Conservation (phyloP, 768 basidiomycete species). For the Suillus decipiens region DNA sequence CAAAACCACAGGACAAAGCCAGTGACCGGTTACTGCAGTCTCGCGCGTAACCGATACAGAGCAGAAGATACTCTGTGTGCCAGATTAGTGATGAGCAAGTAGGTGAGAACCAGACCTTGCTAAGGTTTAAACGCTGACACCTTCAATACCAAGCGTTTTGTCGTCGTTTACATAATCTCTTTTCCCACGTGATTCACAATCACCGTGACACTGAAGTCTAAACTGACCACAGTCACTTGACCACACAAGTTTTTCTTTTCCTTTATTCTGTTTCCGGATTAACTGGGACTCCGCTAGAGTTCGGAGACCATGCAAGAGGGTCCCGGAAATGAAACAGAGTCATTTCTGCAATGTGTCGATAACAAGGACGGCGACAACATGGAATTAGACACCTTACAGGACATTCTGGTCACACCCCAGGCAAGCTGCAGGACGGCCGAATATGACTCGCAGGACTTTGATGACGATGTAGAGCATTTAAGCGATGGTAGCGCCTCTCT, state of each 20-base stretch:
- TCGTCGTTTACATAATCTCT: slow-evolving; percentile 28
- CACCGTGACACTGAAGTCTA: background rate
- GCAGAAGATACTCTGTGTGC: slow-evolving; percentile 13
- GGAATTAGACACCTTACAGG: slow-evolving; percentile 37
- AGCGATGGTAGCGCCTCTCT: slow-evolving; percentile 49
- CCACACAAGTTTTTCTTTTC: background rate
- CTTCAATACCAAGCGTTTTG: slow-evolving; percentile 27
- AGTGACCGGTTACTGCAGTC: slow-evolving; percentile 15
- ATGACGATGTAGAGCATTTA: slow-evolving; percentile 32
- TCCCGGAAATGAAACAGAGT: background rate
- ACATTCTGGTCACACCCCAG: slow-evolving; percentile 25
- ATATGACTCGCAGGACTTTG: slow-evolving; percentile 36
- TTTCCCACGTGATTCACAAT: slow-evolving; percentile 23
- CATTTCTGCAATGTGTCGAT: background rate
- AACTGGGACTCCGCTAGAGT: background rate
- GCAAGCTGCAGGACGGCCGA: slow-evolving; percentile 19
- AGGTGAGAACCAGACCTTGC: slow-evolving; percentile 27
- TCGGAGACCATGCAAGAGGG: background rate
- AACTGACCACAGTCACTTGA: background rate
- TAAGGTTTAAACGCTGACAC: slow-evolving; percentile 30
- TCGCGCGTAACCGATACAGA: slow-evolving; percentile 21
- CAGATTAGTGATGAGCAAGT: slow-evolving; percentile 21
- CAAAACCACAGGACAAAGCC: slow-evolving; percentile 15
- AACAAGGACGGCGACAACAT: slow-evolving; percentile 20
- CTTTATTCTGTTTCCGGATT: background rate